Percentiles rank a stretch among this genome's conserved stretches.
phyloP scores from a whole-genome alignment of 1,284 basidiomycete species.

The Austropuccinia psidii region DNA sequence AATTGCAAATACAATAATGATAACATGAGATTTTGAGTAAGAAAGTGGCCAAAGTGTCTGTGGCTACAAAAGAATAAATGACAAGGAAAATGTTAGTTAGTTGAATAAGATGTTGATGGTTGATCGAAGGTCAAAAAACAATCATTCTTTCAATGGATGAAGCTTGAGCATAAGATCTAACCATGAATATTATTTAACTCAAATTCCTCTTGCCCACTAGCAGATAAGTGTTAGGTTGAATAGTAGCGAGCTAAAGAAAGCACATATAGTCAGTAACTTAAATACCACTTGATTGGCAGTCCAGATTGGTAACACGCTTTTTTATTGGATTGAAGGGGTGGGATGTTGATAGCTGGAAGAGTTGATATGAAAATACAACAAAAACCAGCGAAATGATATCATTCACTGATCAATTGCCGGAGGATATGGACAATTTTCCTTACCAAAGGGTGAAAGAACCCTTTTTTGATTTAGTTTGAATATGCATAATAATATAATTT shows the following conservation, averaged over 20 bases:
- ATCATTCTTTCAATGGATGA: not conserved
- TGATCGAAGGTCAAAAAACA: no score
- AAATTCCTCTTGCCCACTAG: slow-evolving; percentile 90
- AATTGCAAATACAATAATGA: slow-evolving; percentile 91
- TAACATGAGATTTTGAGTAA: slow-evolving; percentile 96
- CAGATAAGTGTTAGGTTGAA: slow-evolving; percentile 68
- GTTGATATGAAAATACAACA: slow-evolving; percentile 75
- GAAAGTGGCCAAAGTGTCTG: slow-evolving; percentile 87
- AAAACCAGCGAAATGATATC: slow-evolving; percentile 86
- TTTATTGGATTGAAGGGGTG: no score
- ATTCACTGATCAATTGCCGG: not conserved
- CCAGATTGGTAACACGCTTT: no score
- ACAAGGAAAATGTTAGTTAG: slow-evolving; percentile 28
- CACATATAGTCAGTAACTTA: slow-evolving; percentile 73
- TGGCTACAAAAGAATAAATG: slow-evolving; percentile 12
- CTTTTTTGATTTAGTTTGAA: slow-evolving; percentile 69
- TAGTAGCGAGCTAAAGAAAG: slow-evolving; percentile 89
- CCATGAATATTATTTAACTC: slow-evolving; percentile 57
- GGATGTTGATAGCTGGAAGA: slow-evolving; percentile 65
- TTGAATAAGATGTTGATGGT: not conserved
- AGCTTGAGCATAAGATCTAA: not conserved
- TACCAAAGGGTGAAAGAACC: slow-evolving; percentile 73
- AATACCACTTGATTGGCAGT: slow-evolving; percentile 68
- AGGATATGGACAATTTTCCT: slow-evolving; percentile 47
- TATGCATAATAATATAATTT: slow-evolving; percentile 71